Percentiles rank a stretch among this genome's conserved stretches.
Evolutionary conservation across 2,329 filamentous ascomycete genomes (phyloP).

Genomic region (Aspergillus transmontanensis): DNA sequence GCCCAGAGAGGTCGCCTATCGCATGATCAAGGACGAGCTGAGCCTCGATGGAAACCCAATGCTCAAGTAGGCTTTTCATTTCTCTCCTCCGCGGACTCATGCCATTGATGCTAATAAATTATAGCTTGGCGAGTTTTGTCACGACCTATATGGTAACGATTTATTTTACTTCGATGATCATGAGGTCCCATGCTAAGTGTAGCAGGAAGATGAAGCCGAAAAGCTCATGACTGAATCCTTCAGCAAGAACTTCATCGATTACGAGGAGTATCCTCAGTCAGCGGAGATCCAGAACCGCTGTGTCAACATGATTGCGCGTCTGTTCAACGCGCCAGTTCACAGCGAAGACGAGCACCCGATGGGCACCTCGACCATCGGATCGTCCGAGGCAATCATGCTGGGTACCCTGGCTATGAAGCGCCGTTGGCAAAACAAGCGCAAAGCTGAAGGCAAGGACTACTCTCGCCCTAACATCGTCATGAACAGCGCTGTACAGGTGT

Average conservation of each 20-base stretch:
- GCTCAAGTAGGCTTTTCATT: constrained; percentile 53
- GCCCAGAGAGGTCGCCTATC: constrained; percentile 90
- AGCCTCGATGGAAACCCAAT: constrained; percentile 90
- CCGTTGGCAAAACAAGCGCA: constrained; percentile 84
- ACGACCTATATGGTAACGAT: constrained; percentile 85
- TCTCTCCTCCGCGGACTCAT: background rate
- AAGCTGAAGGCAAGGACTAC: constrained; percentile 77
- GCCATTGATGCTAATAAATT: background rate
- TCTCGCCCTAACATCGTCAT: constrained; percentile 91
- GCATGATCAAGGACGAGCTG: constrained; percentile 94
- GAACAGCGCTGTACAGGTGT: constrained; percentile 94
- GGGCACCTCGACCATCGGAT: constrained; percentile 86
- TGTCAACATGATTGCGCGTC: constrained; percentile 83
- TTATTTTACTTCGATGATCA: constrained; percentile 14
- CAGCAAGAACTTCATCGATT: constrained; percentile 93
- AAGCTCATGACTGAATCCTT: constrained; percentile 93
- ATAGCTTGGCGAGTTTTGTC: constrained; percentile 84
- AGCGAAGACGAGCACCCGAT: constrained; percentile 65
- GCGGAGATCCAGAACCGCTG: constrained; percentile 91
- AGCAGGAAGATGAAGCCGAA: constrained; percentile 86
- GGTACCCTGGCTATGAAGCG: constrained; percentile 84
- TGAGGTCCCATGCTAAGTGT: background rate
- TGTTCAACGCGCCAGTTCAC: constrained; percentile 76
- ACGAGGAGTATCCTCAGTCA: constrained; percentile 79
- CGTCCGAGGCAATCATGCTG: constrained; percentile 68